Evolutionary conservation across 83 land plant species (phyloP), one percentile per base, ranked within the genome.

Genomic region (Thuja plicata): DNA sequence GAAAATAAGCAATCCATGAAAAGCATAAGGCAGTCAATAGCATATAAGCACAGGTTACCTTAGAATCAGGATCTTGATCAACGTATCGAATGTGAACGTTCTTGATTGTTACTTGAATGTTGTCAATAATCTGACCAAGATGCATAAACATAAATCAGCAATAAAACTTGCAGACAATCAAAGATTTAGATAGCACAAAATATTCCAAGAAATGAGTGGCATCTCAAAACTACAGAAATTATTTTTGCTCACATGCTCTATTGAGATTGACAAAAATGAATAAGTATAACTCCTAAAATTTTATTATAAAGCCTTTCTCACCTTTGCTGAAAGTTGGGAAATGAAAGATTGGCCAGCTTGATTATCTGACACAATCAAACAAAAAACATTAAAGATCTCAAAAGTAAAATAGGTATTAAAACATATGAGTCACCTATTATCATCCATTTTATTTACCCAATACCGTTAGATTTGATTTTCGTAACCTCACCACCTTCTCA

Each of bases 291-390:
- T 35, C 40, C 46, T 60, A 19, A 12, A 52, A 55, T 41, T 32
- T 1, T 37, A 7, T 66, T 83, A 87, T 45, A 37, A 7, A 43
- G 55, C 41, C 86, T 32, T 40, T 32, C 86, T 32, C 85, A 98
- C 99, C 99, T 95, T 97, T 12, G 97, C 94, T 34, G 94, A 91
- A 40, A 97, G 90, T 76, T 96, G 93, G 16, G 99, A 94, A 30
- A 91, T 91, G 89, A 97, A 98, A 37, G 98, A 94, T 80, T 94
- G 92, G 5, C 96, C 97, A 80, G 93, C 90, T 73, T 94, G 92
- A 89, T 93, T 91, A 89, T 94, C 99, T 98, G 97, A 88, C 80
- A 87, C 79, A 60, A 79, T 27, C 60, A 48, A 86, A 89, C 32
- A 74, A 45, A 66, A 46, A 17, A 50, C 40, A 90, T 66, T 34